phyloP scores from a whole-genome alignment of 306 rosid species.

The Prunus armeniaca region DNA sequence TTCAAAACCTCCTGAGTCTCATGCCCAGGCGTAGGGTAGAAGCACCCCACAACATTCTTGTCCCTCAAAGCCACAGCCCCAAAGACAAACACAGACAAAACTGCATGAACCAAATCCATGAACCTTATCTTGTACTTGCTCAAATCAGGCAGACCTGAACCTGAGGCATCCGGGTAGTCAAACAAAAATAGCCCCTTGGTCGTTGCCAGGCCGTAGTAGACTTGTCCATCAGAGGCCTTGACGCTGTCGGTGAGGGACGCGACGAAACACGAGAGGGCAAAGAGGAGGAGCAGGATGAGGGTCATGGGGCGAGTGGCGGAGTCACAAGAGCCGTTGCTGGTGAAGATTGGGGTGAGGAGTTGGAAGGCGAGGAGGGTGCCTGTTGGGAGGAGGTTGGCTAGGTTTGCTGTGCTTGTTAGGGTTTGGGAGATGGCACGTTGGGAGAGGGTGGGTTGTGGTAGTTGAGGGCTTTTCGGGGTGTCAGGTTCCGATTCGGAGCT shows the following conservation, averaged over 20 bases:
- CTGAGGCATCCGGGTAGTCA: constrained; percentile 32
- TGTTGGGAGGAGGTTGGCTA: constrained; percentile 72
- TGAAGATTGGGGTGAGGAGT: constrained; percentile 62
- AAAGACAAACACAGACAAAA: constrained; percentile 51
- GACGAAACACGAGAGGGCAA: constrained; percentile 47
- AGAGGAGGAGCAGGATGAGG: constrained; percentile 29
- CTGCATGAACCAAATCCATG: constrained; percentile 50
- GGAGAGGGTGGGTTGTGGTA: constrained; percentile 4
- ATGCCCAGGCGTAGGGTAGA: constrained; percentile 44
- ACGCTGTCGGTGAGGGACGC: constrained; percentile 65
- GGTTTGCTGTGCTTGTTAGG: constrained; percentile 51
- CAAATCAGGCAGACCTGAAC: constrained; percentile 44
- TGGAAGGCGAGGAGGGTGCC: constrained; percentile 73
- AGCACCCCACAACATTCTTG: constrained; percentile 48
- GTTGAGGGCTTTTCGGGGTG: not conserved
- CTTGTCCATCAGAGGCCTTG: constrained; percentile 37
- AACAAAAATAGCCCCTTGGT: constrained; percentile 49
- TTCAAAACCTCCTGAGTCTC: constrained; percentile 48
- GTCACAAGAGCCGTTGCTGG: constrained; percentile 59
- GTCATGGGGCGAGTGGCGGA: constrained; percentile 48
- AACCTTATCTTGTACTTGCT: constrained; percentile 32
- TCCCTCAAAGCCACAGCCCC: constrained; percentile 55
- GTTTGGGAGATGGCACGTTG: constrained; percentile 45
- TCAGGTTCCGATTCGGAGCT: not conserved
- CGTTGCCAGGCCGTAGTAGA: constrained; percentile 68